Percentiles rank a stretch among this genome's conserved stretches.
Conservation (phyloP, 768 basidiomycete genomes). For the Podaxis carcinomalis region DNA sequence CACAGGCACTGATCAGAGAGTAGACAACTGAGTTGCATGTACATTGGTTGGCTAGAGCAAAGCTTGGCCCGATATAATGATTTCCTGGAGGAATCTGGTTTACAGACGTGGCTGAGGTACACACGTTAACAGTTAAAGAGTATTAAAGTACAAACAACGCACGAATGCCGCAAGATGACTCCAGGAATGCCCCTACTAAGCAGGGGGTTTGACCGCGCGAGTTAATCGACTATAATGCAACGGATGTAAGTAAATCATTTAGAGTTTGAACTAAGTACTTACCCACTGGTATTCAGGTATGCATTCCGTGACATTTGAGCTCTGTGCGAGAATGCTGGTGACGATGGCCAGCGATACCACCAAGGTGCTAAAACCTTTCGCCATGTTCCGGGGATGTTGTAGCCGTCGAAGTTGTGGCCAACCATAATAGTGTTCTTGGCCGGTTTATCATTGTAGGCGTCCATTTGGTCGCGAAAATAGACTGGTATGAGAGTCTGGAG, state of each 20-base stretch:
- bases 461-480: not conserved
- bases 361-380: conserved; percentile 7
- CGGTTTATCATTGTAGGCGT: not conserved
- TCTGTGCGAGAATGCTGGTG: conserved; percentile 25
- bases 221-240: conserved; percentile 33
- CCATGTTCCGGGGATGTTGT: conserved; percentile 8
- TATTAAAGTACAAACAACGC: not conserved
- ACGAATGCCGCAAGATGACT: conserved; percentile 32
- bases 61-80: conserved; percentile 40
- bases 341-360: conserved; percentile 13
- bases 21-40: conserved; percentile 58
- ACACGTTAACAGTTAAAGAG: not conserved
- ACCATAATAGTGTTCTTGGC: not conserved
- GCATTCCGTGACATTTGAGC: conserved; percentile 34
- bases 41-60: conserved; percentile 35
- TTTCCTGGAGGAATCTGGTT: conserved; percentile 29
- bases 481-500: not conserved
- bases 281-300: conserved; percentile 35
- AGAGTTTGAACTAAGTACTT: not conserved
- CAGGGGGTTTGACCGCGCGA: conserved; percentile 44
- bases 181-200: conserved; percentile 43
- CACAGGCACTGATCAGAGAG: conserved; percentile 55
- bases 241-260: not conserved
- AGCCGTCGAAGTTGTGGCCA: not conserved
- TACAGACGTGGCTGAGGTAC: conserved; percentile 32